Conservation (phyloP, 306 rosid species). For the Trichosanthes truncata region DNA sequence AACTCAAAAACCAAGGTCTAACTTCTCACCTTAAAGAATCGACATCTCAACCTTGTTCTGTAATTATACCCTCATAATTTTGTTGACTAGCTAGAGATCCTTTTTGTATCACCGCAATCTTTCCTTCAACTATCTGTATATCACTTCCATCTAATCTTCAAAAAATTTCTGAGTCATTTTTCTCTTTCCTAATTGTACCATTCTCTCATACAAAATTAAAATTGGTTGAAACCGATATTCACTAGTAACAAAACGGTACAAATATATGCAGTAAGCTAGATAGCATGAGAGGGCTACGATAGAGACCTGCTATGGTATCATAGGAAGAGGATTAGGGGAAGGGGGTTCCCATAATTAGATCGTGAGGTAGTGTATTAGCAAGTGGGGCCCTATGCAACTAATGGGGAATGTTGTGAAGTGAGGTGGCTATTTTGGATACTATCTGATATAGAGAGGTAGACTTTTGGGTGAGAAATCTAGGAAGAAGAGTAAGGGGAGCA, state of each 20-base stretch:
- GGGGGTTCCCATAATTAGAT: neutral
- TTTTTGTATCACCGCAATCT: neutral
- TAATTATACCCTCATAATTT: neutral
- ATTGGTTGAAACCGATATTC: neutral
- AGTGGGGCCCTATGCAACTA: neutral
- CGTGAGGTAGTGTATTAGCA: neutral
- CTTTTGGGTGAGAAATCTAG: too few species aligned
- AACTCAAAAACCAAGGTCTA: too few species aligned
- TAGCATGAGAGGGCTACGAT: neutral
- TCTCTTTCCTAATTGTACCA: neutral
- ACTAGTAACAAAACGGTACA: neutral
- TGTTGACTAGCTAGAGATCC: neutral
- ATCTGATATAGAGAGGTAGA: too few species aligned
- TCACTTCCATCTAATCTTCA: neutral
- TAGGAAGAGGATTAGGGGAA: neutral
- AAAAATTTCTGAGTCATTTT: too few species aligned
- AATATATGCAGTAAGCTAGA: neutral
- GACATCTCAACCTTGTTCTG: neutral
- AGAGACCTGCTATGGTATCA: neutral
- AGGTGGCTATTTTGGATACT: neutral
- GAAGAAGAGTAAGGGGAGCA: too few species aligned
- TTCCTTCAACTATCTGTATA: neutral
- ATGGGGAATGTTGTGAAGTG: neutral
- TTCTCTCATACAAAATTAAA: neutral
- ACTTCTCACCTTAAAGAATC: too few species aligned